Base-by-base conservation (phyloP, 2,329 filamentous ascomycete species). In the Apiospora aurea region DNA sequence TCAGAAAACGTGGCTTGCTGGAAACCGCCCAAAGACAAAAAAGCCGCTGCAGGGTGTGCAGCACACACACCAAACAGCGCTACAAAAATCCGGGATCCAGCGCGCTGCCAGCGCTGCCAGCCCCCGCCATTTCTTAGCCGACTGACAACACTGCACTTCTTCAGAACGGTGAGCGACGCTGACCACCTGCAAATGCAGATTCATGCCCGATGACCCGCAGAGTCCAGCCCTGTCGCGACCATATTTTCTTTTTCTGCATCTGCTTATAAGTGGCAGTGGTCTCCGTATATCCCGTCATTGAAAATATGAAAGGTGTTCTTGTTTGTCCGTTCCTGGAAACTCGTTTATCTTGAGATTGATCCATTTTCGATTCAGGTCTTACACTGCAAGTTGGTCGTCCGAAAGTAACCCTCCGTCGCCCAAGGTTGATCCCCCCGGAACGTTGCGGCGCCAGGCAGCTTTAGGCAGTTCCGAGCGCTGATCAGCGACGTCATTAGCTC, bases 131-230 rank as follows among this genome's bases (percentile, higher is more conserved):
- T 57, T 57, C 51, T 57, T 24, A 26, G 51, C 51, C 34, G 51
- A 34, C 51, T 57, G 51, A 34, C 51, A 57, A 29, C 51, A 34
- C 51, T 29, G 2, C 24, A 53, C n/a, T 16, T 26, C 49, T 16
- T 2, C 26, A 57, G 51, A 34, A 57, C 51, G 51, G 26, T 57
- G 51, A 57, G 51, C 51, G 14, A 34, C 26, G 51, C 51, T 34
- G 26, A 57, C 26, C 51, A 57, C 51, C 51, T 18, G 26, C 51
- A 34, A 57, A 34, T 57, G 34, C 51, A 57, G 34, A 34, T 57
- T 57, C 51, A 57, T 57, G 26, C 51, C 51, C 51, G 51, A 57
- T 57, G 51, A 57, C 51, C 51, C 51, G 51, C 51, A 34, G 51
- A 34, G 26, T 18, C 46, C 21, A 49, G 46, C 46, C 10, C 51